Conservation (phyloP, 2,329 filamentous ascomycete species). For the Alternaria longipes region DNA sequence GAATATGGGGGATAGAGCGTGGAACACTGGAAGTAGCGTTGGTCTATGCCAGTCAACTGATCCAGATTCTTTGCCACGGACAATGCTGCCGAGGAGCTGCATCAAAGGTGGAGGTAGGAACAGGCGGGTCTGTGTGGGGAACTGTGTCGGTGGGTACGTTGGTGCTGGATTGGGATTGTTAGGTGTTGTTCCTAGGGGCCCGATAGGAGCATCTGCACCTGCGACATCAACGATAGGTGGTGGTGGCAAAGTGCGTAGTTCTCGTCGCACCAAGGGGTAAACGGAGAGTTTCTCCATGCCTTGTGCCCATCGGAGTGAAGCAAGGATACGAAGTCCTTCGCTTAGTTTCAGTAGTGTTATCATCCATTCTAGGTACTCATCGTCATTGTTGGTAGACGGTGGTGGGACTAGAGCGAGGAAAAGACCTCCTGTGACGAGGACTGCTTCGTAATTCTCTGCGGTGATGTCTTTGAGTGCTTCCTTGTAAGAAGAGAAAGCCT, state of each 20-base stretch:
- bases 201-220: slow-evolving; percentile 16
- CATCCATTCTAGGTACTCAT: slow-evolving; percentile 36
- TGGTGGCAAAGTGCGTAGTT: slow-evolving; percentile 40
- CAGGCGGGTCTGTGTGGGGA: slow-evolving; percentile 20
- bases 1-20: slow-evolving; percentile 45
- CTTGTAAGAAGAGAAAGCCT: slow-evolving; percentile 38
- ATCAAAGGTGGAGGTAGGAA: slow-evolving; percentile 44
- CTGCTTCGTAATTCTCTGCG: slow-evolving; percentile 42
- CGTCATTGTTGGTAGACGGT: slow-evolving; percentile 18
- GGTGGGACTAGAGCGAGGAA: slow-evolving; percentile 33
- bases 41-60: slow-evolving; percentile 33
- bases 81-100: slow-evolving; percentile 29
- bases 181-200: slow-evolving; percentile 29
- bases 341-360: slow-evolving; percentile 38
- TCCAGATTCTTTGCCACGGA: slow-evolving; percentile 20
- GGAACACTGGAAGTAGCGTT: slow-evolving; percentile 37
- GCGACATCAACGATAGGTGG: slow-evolving; percentile 28
- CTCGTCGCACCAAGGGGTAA: slow-evolving; percentile 41
- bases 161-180: slow-evolving; percentile 38
- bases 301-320: slow-evolving; percentile 38
- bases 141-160: slow-evolving; percentile 27
- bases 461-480: slow-evolving; percentile 42
- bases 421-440: slow-evolving; percentile 39
- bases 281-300: slow-evolving; percentile 46
- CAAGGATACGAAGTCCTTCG: slow-evolving; percentile 44